phyloP scores from a whole-genome alignment of 2,329 filamentous ascomycete genomes.

The Xylariaceae sp. region DNA sequence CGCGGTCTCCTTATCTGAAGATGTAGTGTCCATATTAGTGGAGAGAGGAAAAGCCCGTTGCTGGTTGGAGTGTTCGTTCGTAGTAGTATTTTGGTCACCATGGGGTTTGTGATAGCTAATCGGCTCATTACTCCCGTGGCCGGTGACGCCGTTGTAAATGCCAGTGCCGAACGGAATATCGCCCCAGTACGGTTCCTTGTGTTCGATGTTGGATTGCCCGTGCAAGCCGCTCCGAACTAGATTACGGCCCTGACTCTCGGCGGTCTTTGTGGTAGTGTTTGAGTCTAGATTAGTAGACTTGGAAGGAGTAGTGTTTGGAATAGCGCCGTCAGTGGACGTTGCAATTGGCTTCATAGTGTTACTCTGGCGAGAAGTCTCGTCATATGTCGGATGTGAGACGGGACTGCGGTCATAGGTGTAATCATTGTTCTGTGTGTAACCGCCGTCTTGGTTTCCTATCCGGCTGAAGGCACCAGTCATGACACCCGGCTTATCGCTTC shows the following conservation, averaged over 20 bases:
- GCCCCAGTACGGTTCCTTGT: slow-evolving; percentile 38
- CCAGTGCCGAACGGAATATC: slow-evolving; percentile 36
- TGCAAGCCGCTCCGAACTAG: slow-evolving; percentile 23
- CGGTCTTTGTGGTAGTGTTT: background rate
- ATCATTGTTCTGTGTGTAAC: background rate
- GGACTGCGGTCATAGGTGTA: slow-evolving; percentile 10
- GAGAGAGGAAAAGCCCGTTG: slow-evolving; percentile 29
- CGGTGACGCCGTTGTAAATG: slow-evolving; percentile 35
- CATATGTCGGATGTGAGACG: background rate
- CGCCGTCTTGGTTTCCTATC: slow-evolving; percentile 6
- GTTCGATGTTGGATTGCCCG: slow-evolving; percentile 19
- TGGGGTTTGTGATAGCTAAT: background rate
- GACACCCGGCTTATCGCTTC: slow-evolving; percentile 26
- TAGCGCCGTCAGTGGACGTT: background rate
- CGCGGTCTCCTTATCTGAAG: background rate
- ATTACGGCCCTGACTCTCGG: slow-evolving; percentile 12
- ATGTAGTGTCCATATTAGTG: background rate
- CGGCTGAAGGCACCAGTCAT: slow-evolving; percentile 35
- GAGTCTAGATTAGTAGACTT: background rate
- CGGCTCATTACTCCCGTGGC: slow-evolving; percentile 31
- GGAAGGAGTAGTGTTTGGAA: background rate
- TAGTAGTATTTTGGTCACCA: background rate
- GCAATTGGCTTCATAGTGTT: background rate
- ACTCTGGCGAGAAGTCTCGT: background rate
- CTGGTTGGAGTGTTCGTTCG: slow-evolving; percentile 7